These are phyloP conservation scores for Lasiosphaeria hispida DNA, from an alignment of 495 filamentous ascomycete genomes.

Conservation along the genomic window DNA sequence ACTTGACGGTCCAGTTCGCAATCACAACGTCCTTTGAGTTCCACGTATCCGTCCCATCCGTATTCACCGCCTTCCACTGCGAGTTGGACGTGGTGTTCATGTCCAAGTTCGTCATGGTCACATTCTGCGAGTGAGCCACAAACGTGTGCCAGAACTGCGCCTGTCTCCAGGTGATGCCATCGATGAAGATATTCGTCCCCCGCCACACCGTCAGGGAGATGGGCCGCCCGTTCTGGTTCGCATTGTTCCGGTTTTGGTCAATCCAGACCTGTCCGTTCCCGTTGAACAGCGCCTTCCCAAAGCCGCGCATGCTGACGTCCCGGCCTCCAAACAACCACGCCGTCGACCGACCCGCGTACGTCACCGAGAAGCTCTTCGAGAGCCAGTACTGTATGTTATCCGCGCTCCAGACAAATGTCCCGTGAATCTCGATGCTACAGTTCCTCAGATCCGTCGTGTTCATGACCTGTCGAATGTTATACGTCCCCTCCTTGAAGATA, in stretches of 20 bases:
- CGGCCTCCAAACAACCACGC: conserved; percentile 41
- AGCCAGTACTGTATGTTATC: conserved; percentile 44
- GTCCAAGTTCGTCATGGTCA: conserved; percentile 46
- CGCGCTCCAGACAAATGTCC: conserved; percentile 38
- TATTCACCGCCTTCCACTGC: conserved; percentile 39
- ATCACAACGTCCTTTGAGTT: conserved; percentile 41
- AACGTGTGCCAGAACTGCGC: conserved; percentile 48
- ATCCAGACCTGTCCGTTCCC: conserved; percentile 47
- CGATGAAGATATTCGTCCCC: conserved; percentile 38
- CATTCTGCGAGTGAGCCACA: conserved; percentile 40
- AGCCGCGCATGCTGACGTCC: conserved; percentile 37
- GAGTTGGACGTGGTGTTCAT: conserved; percentile 35
- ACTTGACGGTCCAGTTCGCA: conserved; percentile 43
- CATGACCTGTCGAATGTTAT: conserved; percentile 46
- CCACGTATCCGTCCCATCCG: conserved; percentile 44
- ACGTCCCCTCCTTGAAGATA: conserved; percentile 37
- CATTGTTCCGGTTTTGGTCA: conserved; percentile 33
- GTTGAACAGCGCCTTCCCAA: conserved; percentile 41
- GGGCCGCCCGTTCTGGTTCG: conserved; percentile 39
- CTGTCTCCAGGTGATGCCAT: conserved; percentile 43
- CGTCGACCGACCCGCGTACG: conserved; percentile 38
- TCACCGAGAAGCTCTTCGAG: conserved; percentile 32
- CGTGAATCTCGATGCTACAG: conserved; percentile 41
- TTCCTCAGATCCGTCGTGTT: conserved; percentile 39
- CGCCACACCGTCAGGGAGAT: conserved; percentile 42